Evolutionary conservation across 805 yeast species (phyloP), one percentile per base, ranked within the genome.

Genomic region (Metschnikowia hibisci): DNA sequence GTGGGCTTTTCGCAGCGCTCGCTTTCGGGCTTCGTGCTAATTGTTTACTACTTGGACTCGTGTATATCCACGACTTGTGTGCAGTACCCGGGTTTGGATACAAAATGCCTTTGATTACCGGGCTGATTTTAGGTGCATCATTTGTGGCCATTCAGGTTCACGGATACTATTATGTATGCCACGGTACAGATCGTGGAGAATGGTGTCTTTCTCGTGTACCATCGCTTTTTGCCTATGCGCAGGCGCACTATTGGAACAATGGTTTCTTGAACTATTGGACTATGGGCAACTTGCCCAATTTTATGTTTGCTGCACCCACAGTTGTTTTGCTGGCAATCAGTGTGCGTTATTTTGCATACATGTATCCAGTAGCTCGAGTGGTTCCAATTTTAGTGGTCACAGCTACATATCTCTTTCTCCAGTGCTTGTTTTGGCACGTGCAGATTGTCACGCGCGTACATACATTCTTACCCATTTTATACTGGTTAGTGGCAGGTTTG

Each of bases 261-360:
- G 98, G 99, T 0, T 78, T 90, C 41, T 61, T 93, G 43, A 69
- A 64, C 32, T 93, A 93, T 63, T 93, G 96, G 91, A 84, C 93
- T 0, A 45, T 71, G 0, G 80, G 80, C 56, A 91, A 93, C 55
- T 62, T 87, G 6, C 96, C 96, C 9, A 86, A 90, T 61, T 91
- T 93, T 58, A 23, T 81, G 8, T 69, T 93, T 54, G 91, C 86
- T 0, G 43, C 77, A 1, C 98, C 98, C 2, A 78, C 81, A 13
- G 56, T 86, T 6, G 20, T 68, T 1, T 58, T 84, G 2, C 60
- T 84, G 32, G 36, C 56, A 0, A 52, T 61, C 13, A 64, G 86
- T 1, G 51, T 74, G 2, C 45, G 58, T 16, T 67, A 61, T 42
- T 75, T 73, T 60, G 45, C 57, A 6, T 42, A 53, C 32, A 55